Evolutionary conservation across 2,329 filamentous ascomycete genomes (phyloP).

Genomic region (Fusarium continuum): DNA sequence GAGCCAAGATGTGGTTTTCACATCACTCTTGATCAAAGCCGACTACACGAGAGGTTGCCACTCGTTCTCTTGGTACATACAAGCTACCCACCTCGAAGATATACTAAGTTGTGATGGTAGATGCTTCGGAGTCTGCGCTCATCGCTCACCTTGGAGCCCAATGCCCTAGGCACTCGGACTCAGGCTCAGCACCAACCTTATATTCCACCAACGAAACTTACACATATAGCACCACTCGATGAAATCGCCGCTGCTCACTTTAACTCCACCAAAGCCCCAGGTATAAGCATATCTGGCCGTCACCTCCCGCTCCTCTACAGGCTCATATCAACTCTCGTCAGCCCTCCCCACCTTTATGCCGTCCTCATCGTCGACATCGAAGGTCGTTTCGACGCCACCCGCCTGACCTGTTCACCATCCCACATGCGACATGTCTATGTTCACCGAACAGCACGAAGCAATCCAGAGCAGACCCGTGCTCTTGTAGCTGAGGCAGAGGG

Average conservation of each 20-base stretch:
- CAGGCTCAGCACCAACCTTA: slow-evolving; percentile 30
- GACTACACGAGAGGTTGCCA: background rate
- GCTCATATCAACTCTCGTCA: slow-evolving; percentile 62
- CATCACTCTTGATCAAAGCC: background rate
- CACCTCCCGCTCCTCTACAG: slow-evolving; percentile 65
- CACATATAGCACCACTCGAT: slow-evolving; percentile 57
- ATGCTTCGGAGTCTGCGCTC: slow-evolving; percentile 40
- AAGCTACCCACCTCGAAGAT: background rate
- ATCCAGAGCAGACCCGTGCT: slow-evolving; percentile 44
- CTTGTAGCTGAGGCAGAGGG: slow-evolving; percentile 54
- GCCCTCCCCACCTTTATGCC: slow-evolving; percentile 57
- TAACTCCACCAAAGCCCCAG: slow-evolving; percentile 56
- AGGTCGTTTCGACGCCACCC: slow-evolving; percentile 62
- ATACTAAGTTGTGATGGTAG: slow-evolving; percentile 21
- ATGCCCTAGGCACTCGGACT: slow-evolving; percentile 4
- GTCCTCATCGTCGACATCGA: slow-evolving; percentile 66
- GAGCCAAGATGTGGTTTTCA: background rate
- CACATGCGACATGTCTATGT: slow-evolving; percentile 63
- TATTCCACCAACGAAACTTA: slow-evolving; percentile 44
- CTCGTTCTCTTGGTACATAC: background rate
- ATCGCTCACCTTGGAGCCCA: slow-evolving; percentile 39
- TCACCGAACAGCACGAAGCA: slow-evolving; percentile 51
- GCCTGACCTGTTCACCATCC: slow-evolving; percentile 49
- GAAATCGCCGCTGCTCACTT: slow-evolving; percentile 58
- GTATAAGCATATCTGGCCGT: slow-evolving; percentile 62